Conservation (phyloP, 208 protist genomes). For the Acanthamoeba sp. region DNA sequence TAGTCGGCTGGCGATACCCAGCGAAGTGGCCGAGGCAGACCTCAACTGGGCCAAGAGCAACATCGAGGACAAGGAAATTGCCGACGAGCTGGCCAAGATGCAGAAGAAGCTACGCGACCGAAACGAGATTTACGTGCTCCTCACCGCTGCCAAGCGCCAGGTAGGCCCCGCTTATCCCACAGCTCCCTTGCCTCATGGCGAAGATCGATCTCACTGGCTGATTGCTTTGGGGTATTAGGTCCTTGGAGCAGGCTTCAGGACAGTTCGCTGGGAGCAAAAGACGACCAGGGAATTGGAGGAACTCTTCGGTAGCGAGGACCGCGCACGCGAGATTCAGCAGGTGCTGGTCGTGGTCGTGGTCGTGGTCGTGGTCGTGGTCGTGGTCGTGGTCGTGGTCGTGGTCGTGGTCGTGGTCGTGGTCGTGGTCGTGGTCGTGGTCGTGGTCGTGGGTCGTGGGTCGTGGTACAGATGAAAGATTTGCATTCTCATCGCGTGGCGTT, state of each 20-base stretch:
- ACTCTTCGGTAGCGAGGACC: constrained; percentile 41
- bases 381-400: no score
- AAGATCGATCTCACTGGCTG: no score
- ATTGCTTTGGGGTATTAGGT: no score
- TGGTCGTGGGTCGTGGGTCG: no score
- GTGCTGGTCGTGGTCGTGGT: background rate
- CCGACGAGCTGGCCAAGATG: constrained; percentile 51
- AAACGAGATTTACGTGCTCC: constrained; percentile 35
- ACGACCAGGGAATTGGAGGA: background rate
- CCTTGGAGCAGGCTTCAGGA: background rate
- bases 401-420: no score
- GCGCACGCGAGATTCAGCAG: constrained; percentile 2
- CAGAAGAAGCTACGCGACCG: constrained; percentile 10
- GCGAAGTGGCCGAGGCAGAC: background rate
- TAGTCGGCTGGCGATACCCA: background rate
- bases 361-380: no score
- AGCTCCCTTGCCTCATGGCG: background rate
- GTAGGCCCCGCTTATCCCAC: background rate
- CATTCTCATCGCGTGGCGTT: background rate
- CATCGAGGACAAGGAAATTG: constrained; percentile 21
- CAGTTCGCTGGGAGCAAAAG: constrained; percentile 13
- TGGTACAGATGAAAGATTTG: no score
- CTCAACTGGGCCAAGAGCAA: background rate
- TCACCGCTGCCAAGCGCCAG: constrained; percentile 47
- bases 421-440: no score